Evolutionary conservation across 2,329 filamentous ascomycete genomes (phyloP), one percentile per base, ranked within the genome.

Genomic region (Coniochaeta sp.): DNA sequence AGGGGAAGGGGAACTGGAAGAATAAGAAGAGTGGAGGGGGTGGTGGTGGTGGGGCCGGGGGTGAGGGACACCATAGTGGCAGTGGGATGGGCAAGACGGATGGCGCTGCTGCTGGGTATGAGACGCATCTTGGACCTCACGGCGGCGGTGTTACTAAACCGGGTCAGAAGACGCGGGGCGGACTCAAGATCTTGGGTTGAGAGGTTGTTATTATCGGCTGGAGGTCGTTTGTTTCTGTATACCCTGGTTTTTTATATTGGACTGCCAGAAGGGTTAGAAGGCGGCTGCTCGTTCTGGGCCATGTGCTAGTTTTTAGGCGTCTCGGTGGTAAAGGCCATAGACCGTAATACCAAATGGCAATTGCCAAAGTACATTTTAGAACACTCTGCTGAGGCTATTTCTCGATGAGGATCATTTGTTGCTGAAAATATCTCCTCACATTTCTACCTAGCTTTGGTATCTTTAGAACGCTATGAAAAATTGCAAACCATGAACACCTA

Each of bases 81-180:
- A 70, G 68, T 2, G 66, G 68, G 2, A 64, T 64, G 64, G 65
- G 67, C 31, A 69, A 68, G 61, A 66, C 67, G 28, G 65, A 62
- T 31, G 69, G 67, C 61, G 28, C 52, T 57, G 67, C 65, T 66
- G 64, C 43, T 71, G 71, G 61, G 24, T 81, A 81, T 65, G 81
- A 85, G 67, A 76, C 81, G 8, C 74, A 75, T 57, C 68, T 85
- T 8, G 83, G 82, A 0, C 79, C 82, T 38, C 71, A 73, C 63
- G 72, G 70, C 16, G 79, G 79, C 12, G 85, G 85, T 17, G 76
- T 88, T 28, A 79, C 79, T 38, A 88, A 88, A 73, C 79, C 83
- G 1, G 84, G 85, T 1, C 81, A 84, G 67, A 88, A 87, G 78
- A 88, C 83, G n/a, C 87, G 87, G 76, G 84, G 85, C 38, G 85